A percentile compares a stretch with the other conserved stretches of the same genome.
phyloP scores from a whole-genome alignment of 176 grass and related monocot genomes.

The Hordeum vulgare region MorexV3_pseudomolecules_assembly NC_058521.1:583448896-583449395 shows the following conservation, averaged over 20 bases:
- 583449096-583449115: no score
- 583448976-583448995: conserved; percentile 12
- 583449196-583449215: no score
- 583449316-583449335: background rate
- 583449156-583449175: no score
- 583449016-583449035: background rate
- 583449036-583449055: background rate
- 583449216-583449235: no score
- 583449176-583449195: no score
- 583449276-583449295: background rate
- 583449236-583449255: no score
- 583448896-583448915: background rate
- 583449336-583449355: background rate
- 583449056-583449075: background rate
- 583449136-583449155: no score
- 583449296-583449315: background rate
- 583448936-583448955: background rate
- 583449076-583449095: background rate
- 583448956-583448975: background rate
- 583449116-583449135: no score
- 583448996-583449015: background rate
- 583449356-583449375: background rate
- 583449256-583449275: no score
- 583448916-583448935: conserved; percentile 21
- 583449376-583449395: background rate